A percentile compares a stretch with the other conserved stretches of the same genome.
phyloP scores from a whole-genome alignment of 2,329 filamentous ascomycete species.

The Apiospora hydei region DNA sequence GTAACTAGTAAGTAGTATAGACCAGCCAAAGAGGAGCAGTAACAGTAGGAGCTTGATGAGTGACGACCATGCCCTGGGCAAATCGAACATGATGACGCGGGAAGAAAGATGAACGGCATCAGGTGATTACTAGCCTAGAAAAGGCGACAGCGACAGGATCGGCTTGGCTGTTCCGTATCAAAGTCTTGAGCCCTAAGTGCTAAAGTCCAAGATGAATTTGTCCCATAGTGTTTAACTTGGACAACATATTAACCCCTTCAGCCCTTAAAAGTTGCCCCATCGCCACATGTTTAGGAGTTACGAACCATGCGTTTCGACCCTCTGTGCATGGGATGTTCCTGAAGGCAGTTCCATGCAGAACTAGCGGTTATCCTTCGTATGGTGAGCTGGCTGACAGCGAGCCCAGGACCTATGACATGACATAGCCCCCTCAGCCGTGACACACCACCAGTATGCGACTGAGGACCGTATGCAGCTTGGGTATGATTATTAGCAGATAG shows the following conservation, averaged over 20 bases:
- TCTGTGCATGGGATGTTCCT: background rate
- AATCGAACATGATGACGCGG: conserved; percentile 35
- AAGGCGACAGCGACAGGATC: background rate
- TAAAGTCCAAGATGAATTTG: background rate
- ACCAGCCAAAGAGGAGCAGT: conserved; percentile 36
- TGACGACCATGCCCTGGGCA: conserved; percentile 36
- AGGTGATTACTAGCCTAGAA: too few relatives aligned
- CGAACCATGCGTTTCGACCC: background rate
- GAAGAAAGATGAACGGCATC: background rate
- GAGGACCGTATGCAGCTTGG: background rate
- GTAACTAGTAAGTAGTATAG: conserved; percentile 32
- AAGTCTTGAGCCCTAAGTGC: background rate
- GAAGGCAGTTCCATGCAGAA: background rate
- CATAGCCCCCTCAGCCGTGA: background rate
- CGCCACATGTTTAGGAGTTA: background rate
- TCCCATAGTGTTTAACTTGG: background rate
- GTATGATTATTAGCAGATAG: background rate
- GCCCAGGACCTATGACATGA: background rate
- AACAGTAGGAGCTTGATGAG: conserved; percentile 35
- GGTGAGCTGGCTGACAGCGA: background rate
- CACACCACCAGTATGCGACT: conserved; percentile 3
- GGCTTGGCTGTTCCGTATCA: background rate
- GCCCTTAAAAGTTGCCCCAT: background rate
- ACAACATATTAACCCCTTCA: background rate
- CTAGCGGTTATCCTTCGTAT: background rate